Evolutionary conservation across 169 alveolate genomes (phyloP).

Genomic region (Plasmodium chabaudi): DNA sequence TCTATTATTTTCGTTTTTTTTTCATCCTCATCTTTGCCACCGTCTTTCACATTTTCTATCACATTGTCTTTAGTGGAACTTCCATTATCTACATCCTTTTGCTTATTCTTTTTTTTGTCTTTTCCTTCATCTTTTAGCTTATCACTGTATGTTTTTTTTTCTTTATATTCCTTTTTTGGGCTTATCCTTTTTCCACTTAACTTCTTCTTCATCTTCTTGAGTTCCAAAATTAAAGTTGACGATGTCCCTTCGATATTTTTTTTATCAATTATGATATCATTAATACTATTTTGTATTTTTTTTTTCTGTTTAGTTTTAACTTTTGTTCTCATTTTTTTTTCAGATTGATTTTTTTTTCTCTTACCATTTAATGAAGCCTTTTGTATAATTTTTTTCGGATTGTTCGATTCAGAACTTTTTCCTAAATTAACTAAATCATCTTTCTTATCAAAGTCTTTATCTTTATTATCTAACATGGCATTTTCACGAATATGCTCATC

Average conservation of each 20-base stretch:
- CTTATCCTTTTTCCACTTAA: not conserved
- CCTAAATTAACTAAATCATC: constrained; percentile 21
- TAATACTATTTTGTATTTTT: not conserved
- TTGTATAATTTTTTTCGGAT: not conserved
- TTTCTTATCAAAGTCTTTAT: not conserved
- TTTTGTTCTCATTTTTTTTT: not conserved
- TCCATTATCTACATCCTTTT: not conserved
- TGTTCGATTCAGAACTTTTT: constrained; percentile 1
- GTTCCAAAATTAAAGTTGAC: no score
- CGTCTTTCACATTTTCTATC: not conserved
- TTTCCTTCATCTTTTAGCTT: no score
- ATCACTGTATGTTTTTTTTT: no score
- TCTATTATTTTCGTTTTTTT: not conserved
- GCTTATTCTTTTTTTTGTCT: not conserved
- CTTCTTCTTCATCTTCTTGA: not conserved
- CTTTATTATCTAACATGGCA: not conserved
- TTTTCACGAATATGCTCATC: constrained; percentile 8
- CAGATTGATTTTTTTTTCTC: not conserved
- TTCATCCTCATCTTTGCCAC: not conserved
- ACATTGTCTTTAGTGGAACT: not conserved
- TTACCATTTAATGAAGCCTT: not conserved
- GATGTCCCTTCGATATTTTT: no score
- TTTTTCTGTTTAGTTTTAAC: not conserved
- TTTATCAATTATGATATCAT: not conserved
- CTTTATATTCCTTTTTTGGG: not conserved